Evolutionary conservation across 345 rosid species (phyloP).

Genomic region (Salix exigua): DNA sequence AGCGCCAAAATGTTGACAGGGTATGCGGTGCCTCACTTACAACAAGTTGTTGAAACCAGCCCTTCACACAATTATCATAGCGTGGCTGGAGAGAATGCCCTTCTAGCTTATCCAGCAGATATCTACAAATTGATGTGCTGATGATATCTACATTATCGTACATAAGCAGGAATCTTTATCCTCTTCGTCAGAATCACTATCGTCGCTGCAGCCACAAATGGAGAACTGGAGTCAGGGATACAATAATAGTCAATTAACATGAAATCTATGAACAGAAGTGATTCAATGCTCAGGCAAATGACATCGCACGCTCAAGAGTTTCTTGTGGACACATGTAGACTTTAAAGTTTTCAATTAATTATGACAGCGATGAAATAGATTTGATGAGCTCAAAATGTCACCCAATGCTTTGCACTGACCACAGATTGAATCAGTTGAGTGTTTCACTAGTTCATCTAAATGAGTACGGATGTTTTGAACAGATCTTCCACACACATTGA

Average conservation of each 20-base stretch:
- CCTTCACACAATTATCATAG: conserved; percentile 15
- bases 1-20: conserved; percentile 6
- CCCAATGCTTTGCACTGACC: not conserved
- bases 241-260: not conserved
- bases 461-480: not conserved
- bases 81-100: conserved; percentile 7
- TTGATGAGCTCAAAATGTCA: not conserved
- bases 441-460: not conserved
- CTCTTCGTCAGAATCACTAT: conserved; percentile 76
- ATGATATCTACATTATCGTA: conserved; percentile 64
- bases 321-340: not conserved
- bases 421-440: not conserved
- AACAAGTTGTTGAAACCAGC: conserved; percentile 20
- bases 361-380: not conserved
- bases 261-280: not conserved
- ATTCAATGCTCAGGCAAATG: not conserved
- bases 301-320: not conserved
- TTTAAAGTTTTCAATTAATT: not conserved
- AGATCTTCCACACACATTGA: not conserved
- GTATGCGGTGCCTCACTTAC: conserved; percentile 18
- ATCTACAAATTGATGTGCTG: conserved; percentile 14
- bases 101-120: conserved; percentile 10
- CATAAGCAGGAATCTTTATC: conserved; percentile 80
- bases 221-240: not conserved
- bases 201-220: conserved; percentile 61